Base-by-base conservation (phyloP, 2,329 filamentous ascomycete genomes). In the Neoarthrinium moseri region DNA sequence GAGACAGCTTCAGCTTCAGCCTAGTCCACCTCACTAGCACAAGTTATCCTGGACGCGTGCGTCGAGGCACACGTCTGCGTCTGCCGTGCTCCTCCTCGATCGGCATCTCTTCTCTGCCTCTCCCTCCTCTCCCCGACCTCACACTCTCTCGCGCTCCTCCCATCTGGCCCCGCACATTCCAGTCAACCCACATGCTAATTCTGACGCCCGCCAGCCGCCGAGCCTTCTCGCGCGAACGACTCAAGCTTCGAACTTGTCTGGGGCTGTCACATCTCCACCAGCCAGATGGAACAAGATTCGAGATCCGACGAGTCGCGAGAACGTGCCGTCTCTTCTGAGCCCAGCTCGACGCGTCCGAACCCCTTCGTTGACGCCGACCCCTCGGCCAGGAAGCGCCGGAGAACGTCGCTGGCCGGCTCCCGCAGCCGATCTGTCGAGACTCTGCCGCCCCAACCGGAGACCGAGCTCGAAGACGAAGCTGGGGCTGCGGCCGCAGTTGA, bases 271-370 rank as follows among this genome's bases (percentile, higher is more conserved):
- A 54, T 58, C 59, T 62, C 59, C 63, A 62, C 62, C 66, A 70
- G 62, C 67, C 75, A 71, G 70, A 80, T 80, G 77, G 76, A 78
- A 71, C 72, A 68, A 64, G 66, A 70, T 62, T 69, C 71, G 60
- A 69, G 59, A 59, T 67, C 71, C 53, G 66, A 69, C 60, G 74
- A 79, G 66, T 69, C 70, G 64, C 73, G 69, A 73, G 77, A 80
- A 69, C 77, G 78, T 66, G 75, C 77, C 60, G 71, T 73, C 66
- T 84, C 80, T 58, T 77, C 78, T 66, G 82, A 86, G 70, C 77
- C 79, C 63, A 75, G 74, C 64, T 78, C 80, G 58, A 81, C 77
- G 55, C 77, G 82, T 51, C 79, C 78, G 43, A 84, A 85, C 53
- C 82, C 82, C 32, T 85, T 84, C 62, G 74, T 83, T 67, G 80